Evolutionary conservation across 768 basidiomycete genomes (phyloP).

Genomic region (Mycena polygramma): DNA sequence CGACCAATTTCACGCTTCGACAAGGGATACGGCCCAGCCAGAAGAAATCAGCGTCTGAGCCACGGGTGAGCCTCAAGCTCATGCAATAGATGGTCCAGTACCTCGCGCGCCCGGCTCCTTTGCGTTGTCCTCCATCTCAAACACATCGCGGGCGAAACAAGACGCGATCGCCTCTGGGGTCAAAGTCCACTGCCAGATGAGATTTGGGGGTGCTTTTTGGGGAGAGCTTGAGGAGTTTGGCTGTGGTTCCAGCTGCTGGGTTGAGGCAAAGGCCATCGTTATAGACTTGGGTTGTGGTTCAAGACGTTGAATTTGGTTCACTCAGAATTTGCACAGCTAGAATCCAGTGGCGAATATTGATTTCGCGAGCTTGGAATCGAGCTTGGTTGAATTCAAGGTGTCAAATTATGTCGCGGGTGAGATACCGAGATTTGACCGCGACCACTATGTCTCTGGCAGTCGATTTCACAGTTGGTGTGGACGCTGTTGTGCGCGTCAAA

Average conservation of each 20-base stretch:
- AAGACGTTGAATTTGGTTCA: too few relatives aligned
- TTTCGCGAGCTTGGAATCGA: too few relatives aligned
- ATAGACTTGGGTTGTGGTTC: too few relatives aligned
- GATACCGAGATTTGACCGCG: too few relatives aligned
- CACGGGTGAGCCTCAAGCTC: conserved; percentile 21
- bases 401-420: too few relatives aligned
- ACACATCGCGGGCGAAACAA: conserved; percentile 68
- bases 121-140: conserved; percentile 62
- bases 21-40: conserved; percentile 83
- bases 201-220: background rate
- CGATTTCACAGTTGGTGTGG: too few relatives aligned
- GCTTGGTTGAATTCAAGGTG: too few relatives aligned
- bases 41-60: conserved; percentile 69
- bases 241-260: background rate
- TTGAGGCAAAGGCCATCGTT: conserved; percentile 1
- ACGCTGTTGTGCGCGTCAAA: too few relatives aligned
- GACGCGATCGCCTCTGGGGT: conserved; percentile 65
- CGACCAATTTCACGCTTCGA: conserved; percentile 72
- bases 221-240: background rate
- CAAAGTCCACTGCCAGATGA: conserved; percentile 67
- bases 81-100: conserved; percentile 17
- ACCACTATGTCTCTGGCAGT: too few relatives aligned
- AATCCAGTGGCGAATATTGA: too few relatives aligned
- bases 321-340: too few relatives aligned
- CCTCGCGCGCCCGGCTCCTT: conserved; percentile 52